Percentiles rank a stretch among this genome's conserved stretches.
Evolutionary conservation across 225 moss, liverwort and hornwort genomes (phyloP).

Genomic region (Antitrichia curtipendula): DNA sequence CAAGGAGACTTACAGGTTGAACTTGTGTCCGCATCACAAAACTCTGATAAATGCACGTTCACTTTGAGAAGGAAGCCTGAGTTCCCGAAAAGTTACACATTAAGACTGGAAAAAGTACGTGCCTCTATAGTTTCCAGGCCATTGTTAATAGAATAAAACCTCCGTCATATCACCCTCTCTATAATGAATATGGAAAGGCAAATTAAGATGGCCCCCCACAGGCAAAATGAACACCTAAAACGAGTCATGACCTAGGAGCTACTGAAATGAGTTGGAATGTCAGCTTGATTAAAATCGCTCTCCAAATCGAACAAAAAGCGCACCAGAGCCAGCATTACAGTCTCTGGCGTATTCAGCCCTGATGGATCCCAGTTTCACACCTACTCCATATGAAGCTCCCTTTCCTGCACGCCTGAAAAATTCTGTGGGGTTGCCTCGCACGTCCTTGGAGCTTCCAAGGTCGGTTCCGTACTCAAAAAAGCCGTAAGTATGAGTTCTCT

Average conservation of each 20-base stretch:
- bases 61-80: neutral
- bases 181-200: neutral
- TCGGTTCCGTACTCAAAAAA: constrained; percentile 78
- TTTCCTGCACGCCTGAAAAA: constrained; percentile 67
- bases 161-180: neutral
- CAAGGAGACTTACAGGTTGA: neutral
- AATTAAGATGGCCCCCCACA: neutral
- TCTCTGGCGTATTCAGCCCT: constrained; percentile 87
- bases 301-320: constrained; percentile 85
- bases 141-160: neutral
- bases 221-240: neutral
- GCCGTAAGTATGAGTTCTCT: constrained; percentile 71
- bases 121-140: neutral
- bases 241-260: neutral
- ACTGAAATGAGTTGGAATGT: neutral
- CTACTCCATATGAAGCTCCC: constrained; percentile 72
- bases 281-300: constrained; percentile 53
- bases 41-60: neutral
- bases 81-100: neutral
- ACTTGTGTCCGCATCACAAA: neutral
- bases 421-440: constrained; percentile 85
- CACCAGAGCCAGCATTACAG: constrained; percentile 67
- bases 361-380: constrained; percentile 75
- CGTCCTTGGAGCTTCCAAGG: constrained; percentile 87
- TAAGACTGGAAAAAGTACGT: constrained; percentile 1